Evolutionary conservation across 2,329 filamentous ascomycete genomes (phyloP), one percentile per base, ranked within the genome.

Genomic region (Cordyceps tenuipes): DNA sequence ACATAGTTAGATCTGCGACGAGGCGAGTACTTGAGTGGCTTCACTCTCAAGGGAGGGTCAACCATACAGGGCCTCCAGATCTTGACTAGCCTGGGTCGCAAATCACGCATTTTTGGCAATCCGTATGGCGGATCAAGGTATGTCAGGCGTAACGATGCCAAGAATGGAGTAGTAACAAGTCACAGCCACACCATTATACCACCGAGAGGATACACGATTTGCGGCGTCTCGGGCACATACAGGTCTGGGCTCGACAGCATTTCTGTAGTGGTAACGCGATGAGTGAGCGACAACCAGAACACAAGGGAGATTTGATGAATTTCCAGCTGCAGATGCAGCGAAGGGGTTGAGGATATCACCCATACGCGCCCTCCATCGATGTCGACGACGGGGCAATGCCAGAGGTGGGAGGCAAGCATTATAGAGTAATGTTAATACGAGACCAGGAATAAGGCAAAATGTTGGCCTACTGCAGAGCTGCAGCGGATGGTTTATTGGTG

Each of bases 21-120:
- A 59, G 91, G 92, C 59, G 94, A 99, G 75, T 88, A 89, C 63
- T 79, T 99, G 49, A 85, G 91, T 62, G 94, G 94, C 9, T 97
- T 99, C 71, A 83, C 88, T 66, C 78, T 97, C 56, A 82, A 91
- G 65, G 86, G 88, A 54, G 91, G 90, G 23, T 78, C 83, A 62
- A 94, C 89, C 85, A 87, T 97, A 65, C 91, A 97, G 71, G 93
- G 87, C 13, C 82, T 97, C 57, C 91, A 96, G 71, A 87, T 97
- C 64, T 76, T 97, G 72, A 97, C 94, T 1, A 97, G 87, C 68
- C 76, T 90, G 62, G 92, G 92, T n/a, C 83, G 92, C 67, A 89
- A 87, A 71, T 97, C 93, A 39, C 84, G 87, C 59, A 76, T 95
- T 62, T 97, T 87, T 78, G 94, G 94, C 62, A 94, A 96, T 66